Evolutionary conservation across 495 filamentous ascomycete species (phyloP), one percentile per base, ranked within the genome.

Genomic region (Penicillium coffeae): DNA sequence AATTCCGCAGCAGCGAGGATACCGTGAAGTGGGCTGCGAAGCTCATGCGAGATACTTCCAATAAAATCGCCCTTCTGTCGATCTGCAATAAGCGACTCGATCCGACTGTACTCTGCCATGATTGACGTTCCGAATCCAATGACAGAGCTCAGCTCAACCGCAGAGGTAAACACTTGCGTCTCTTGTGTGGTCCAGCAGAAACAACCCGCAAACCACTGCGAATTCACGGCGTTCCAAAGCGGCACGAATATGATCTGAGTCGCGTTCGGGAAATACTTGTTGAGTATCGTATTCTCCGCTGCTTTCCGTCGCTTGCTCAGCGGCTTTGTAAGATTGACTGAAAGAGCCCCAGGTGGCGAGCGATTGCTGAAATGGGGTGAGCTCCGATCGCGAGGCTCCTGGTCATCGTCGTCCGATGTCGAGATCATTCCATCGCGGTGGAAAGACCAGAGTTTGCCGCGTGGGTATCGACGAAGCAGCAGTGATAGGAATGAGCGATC

Each of bases 21-120:
- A 0, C 87, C 87, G 52, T 90, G 86, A 6, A 94, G 65, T 1
- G 89, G 89, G 14, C 81, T 87, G 4, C 88, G 77, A 13, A 93
- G 71, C 58, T 94, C 89, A 58, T 94, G 89, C 41, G 83, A 88
- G 13, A 92, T 84, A 38, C 82, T 87, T 0, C 83, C 84, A 35
- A 92, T 87, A 51, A 90, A 87, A 52, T 88, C 85, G 0, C 81
- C 78, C 57, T 91, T 90, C 46, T 80, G 77, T 22, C 72, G 73
- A 55, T 83, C 79, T 8, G 80, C 79, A 37, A 70, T 73, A 20
- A 80, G 70, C 1, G 76, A 77, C 58, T 81, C 71, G 8, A 88
- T 64, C 14, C 83, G 79, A 16, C 76, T 79, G 13, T 83, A 79
- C 48, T 88, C 84, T 8, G 80, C 82, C 83, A 86, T 87, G 42